A percentile compares a stretch with the other conserved stretches of the same genome.
phyloP scores from a whole-genome alignment of 192 early-diverging fungal species.

The Entrophospora sp. region DNA sequence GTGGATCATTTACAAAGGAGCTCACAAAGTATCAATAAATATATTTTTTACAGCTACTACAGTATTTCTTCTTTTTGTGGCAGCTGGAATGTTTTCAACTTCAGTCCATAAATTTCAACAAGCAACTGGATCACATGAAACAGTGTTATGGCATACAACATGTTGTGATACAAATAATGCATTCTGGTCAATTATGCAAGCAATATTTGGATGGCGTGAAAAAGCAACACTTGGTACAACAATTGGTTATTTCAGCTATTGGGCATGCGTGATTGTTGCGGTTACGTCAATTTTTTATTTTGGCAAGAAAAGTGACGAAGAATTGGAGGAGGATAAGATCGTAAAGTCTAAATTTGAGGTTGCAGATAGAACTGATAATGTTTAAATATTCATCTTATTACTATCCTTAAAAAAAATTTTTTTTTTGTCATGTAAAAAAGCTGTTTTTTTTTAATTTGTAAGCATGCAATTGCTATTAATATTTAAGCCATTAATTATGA shows the following conservation, averaged over 20 bases:
- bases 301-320: conserved; percentile 17
- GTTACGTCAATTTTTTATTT: conserved; percentile 42
- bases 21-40: conserved; percentile 57
- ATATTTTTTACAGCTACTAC: conserved; percentile 74
- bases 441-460: too few species aligned
- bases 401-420: too few species aligned
- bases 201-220: conserved; percentile 71
- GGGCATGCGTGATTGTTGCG: conserved; percentile 47
- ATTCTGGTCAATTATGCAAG: conserved; percentile 66
- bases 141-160: conserved; percentile 47
- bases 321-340: neutral
- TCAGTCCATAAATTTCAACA: conserved; percentile 58
- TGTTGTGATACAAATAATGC: conserved; percentile 54
- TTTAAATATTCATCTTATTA: too few species aligned
- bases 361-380: neutral
- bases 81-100: conserved; percentile 70
- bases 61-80: conserved; percentile 66
- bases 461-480: too few species aligned
- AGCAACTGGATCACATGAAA: conserved; percentile 44
- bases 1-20: conserved; percentile 63
- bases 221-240: conserved; percentile 66
- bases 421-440: too few species aligned
- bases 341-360: neutral
- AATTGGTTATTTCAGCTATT: conserved; percentile 73
- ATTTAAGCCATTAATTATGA: too few species aligned